These are phyloP conservation scores for Exophiala xenobiotica DNA, from an alignment of 2,329 filamentous ascomycete species.

Conservation along the genomic window DNA sequence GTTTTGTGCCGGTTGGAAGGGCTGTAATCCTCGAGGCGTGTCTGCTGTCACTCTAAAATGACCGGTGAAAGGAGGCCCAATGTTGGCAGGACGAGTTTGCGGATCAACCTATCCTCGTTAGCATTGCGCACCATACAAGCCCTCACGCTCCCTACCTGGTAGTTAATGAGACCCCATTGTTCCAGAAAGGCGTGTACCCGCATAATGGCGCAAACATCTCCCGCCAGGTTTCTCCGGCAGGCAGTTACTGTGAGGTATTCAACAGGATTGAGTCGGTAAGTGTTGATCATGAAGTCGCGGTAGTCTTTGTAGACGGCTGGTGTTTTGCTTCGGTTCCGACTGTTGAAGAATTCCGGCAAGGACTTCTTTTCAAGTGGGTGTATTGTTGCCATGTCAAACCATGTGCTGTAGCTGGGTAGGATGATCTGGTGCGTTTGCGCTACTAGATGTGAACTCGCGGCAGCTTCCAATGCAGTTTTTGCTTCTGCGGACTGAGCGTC, in stretches of 20 bases:
- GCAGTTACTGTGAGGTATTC: slow-evolving; percentile 98
- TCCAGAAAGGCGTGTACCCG: slow-evolving; percentile 96
- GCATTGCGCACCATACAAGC: slow-evolving; percentile 21
- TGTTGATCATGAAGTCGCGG: slow-evolving; percentile 99
- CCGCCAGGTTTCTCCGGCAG: slow-evolving; percentile 88
- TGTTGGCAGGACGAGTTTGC: slow-evolving; percentile 89
- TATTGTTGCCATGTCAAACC: slow-evolving; percentile 97
- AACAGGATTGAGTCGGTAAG: slow-evolving; percentile 89
- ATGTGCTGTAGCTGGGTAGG: slow-evolving; percentile 93
- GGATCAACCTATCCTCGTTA: slow-evolving; percentile 74
- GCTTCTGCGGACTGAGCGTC: slow-evolving; percentile 63
- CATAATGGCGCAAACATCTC: slow-evolving; percentile 99
- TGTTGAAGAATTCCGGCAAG: slow-evolving; percentile 97
- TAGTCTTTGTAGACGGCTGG: slow-evolving; percentile 98
- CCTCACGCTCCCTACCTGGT: slow-evolving; percentile 66
- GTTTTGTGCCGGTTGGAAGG: slow-evolving; percentile 87
- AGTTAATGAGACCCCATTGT: slow-evolving; percentile 98
- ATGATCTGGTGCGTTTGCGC: slow-evolving; percentile 95
- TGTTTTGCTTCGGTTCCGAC: slow-evolving; percentile 95
- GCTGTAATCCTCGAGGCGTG: slow-evolving; percentile 88
- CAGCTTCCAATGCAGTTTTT: slow-evolving; percentile 78
- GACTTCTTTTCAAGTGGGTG: slow-evolving; percentile 92
- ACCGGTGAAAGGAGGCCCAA: slow-evolving; percentile 93
- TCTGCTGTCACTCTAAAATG: slow-evolving; percentile 97
- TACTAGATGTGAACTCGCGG: slow-evolving; percentile 87